Conservation (phyloP, 2,329 filamentous ascomycete species). For the Aschersonia sp. region DNA sequence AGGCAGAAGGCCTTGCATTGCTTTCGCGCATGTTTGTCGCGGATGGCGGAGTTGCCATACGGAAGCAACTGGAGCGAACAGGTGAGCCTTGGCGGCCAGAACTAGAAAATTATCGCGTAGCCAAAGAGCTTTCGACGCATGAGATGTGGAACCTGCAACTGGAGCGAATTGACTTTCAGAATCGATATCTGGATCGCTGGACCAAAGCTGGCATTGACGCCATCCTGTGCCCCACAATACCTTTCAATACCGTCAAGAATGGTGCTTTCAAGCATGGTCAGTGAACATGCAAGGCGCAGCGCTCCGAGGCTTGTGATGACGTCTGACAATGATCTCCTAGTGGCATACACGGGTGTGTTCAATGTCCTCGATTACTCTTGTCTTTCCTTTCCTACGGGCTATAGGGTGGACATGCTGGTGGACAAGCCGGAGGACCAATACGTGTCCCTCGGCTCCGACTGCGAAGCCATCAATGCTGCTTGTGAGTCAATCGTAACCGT, state of each 20-base stretch:
- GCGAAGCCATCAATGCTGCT: slow-evolving; percentile 22
- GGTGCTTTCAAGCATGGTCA: slow-evolving; percentile 28
- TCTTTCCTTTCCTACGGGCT: slow-evolving; percentile 30
- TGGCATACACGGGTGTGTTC: slow-evolving; percentile 34
- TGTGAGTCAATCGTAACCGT: slow-evolving; percentile 19
- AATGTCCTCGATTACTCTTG: slow-evolving; percentile 34
- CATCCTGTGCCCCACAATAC: slow-evolving; percentile 42
- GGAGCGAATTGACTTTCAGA: slow-evolving; percentile 29
- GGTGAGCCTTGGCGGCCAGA: slow-evolving; percentile 28
- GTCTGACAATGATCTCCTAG: slow-evolving; percentile 11
- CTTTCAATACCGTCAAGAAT: slow-evolving; percentile 27
- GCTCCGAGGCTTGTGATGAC: too few species aligned
- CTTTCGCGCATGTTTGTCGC: slow-evolving; percentile 32
- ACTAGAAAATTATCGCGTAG: slow-evolving; percentile 17
- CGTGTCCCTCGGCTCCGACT: slow-evolving; percentile 19
- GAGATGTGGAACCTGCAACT: slow-evolving; percentile 34
- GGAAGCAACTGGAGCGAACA: slow-evolving; percentile 20
- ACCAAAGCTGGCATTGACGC: slow-evolving; percentile 39
- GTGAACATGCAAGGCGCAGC: slow-evolving; percentile 4
- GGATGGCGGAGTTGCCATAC: slow-evolving; percentile 28
- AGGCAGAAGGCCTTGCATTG: slow-evolving; percentile 20
- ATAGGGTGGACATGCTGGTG: slow-evolving; percentile 22
- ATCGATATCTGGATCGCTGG: slow-evolving; percentile 31
- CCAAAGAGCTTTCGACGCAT: slow-evolving; percentile 22
- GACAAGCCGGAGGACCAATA: slow-evolving; percentile 18